A percentile compares a stretch with the other conserved stretches of the same genome.
Evolutionary conservation across 2,329 filamentous ascomycete genomes (phyloP).

Genomic region (Pseudomassariella vexata): DNA sequence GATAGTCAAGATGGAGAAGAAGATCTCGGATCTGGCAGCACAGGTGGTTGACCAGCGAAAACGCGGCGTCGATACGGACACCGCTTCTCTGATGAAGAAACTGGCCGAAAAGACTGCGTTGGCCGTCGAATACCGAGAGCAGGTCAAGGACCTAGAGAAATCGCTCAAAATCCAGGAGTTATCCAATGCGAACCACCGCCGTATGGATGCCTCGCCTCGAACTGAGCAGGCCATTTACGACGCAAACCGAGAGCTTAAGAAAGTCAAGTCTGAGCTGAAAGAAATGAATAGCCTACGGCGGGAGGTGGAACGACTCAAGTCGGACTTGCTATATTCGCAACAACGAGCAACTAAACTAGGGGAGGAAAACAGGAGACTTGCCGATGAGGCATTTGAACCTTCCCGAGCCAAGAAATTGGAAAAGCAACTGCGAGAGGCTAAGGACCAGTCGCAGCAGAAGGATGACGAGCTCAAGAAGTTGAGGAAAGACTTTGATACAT

Average conservation of each 20-base stretch:
- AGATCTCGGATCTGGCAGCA: constrained; percentile 53
- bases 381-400: constrained; percentile 15
- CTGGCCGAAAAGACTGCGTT: constrained; percentile 53
- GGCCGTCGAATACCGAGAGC: constrained; percentile 51
- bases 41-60: constrained; percentile 39
- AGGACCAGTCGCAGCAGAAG: constrained; percentile 38
- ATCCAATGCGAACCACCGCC: constrained; percentile 24
- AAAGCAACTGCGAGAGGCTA: constrained; percentile 35
- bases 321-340: constrained; percentile 42
- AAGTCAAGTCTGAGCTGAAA: constrained; percentile 46
- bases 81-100: constrained; percentile 44
- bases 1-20: constrained; percentile 57
- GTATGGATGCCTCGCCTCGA: constrained; percentile 38
- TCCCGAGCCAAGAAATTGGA: constrained; percentile 32
- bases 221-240: constrained; percentile 48
- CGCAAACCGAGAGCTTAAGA: constrained; percentile 47
- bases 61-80: constrained; percentile 35
- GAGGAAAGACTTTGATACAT: constrained; percentile 45
- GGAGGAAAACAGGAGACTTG: constrained; percentile 25
- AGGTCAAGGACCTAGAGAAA: constrained; percentile 53
- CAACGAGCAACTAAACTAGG: constrained; percentile 32
- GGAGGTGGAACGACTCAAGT: constrained; percentile 47
- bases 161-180: constrained; percentile 37
- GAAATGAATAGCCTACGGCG: constrained; percentile 46
- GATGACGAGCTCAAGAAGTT: constrained; percentile 44